phyloP scores from a whole-genome alignment of 805 yeast species.

The Schwanniomyces pseudopolymorphus region DNA sequence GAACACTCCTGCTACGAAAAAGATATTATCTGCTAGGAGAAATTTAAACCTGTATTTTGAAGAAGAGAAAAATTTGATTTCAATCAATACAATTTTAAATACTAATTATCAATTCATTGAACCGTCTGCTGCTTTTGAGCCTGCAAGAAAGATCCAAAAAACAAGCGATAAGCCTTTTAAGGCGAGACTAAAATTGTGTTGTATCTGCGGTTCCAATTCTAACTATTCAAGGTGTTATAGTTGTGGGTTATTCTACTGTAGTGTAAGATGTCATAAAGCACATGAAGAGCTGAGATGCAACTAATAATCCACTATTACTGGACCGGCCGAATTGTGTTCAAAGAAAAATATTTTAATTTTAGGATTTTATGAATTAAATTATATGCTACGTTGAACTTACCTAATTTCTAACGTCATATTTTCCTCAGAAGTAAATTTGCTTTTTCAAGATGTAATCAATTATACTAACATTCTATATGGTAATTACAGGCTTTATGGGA shows the following conservation, averaged over 20 bases:
- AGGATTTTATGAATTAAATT: too few species aligned
- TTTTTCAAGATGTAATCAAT: too few species aligned
- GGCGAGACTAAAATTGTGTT: slow-evolving; percentile 38
- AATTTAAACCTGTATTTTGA: slow-evolving; percentile 45
- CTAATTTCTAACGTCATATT: too few species aligned
- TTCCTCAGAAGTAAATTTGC: too few species aligned
- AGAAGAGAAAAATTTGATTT: slow-evolving; percentile 43
- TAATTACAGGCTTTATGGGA: too few species aligned
- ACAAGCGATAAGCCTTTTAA: slow-evolving; percentile 15
- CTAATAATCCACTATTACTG: slow-evolving; percentile 4
- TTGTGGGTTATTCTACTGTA: slow-evolving; percentile 42
- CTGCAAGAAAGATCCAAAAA: slow-evolving; percentile 16
- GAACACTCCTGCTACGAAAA: slow-evolving; percentile 44
- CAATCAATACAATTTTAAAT: slow-evolving; percentile 41
- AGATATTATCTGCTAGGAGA: slow-evolving; percentile 40
- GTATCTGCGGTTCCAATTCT: slow-evolving; percentile 39
- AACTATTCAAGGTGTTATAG: slow-evolving; percentile 37
- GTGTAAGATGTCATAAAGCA: slow-evolving; percentile 38
- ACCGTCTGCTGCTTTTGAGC: slow-evolving; percentile 23
- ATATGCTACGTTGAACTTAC: neutral
- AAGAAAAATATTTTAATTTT: too few species aligned
- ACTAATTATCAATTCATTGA: slow-evolving; percentile 43
- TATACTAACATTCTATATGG: too few species aligned
- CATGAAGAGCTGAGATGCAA: slow-evolving; percentile 44
- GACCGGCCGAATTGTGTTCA: too few species aligned